Conservation (phyloP, 768 basidiomycete genomes). For the Strobilomyces confusus region DNA sequence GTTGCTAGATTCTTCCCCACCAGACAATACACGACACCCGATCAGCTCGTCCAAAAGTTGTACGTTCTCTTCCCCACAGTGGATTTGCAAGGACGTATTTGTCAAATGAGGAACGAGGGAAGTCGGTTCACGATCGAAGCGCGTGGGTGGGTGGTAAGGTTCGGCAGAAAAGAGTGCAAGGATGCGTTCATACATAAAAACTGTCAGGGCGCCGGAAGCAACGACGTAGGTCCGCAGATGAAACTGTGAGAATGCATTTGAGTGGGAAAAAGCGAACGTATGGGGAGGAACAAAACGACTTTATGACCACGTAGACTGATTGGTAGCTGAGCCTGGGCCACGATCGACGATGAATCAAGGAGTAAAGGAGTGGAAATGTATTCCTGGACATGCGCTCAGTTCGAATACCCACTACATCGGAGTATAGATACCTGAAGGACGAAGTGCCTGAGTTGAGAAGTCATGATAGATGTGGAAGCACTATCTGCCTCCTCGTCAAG, state of each 20-base stretch:
- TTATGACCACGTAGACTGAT: conserved; percentile 48
- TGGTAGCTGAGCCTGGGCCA: conserved; percentile 6
- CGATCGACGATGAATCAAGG: conserved; percentile 39
- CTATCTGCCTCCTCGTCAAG: conserved; percentile 46
- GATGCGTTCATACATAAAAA: conserved; percentile 79
- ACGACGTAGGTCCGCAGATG: conserved; percentile 90
- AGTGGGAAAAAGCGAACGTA: conserved; percentile 7
- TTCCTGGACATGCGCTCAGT: conserved; percentile 50
- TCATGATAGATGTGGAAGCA: conserved; percentile 53
- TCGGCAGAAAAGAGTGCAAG: conserved; percentile 84
- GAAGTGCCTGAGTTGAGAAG: conserved; percentile 90
- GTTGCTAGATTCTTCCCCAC: conserved; percentile 20
- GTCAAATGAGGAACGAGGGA: conserved; percentile 75
- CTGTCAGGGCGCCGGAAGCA: conserved; percentile 66
- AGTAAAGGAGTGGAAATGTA: conserved; percentile 78
- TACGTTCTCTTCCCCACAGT: conserved; percentile 65
- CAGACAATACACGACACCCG: conserved; percentile 53
- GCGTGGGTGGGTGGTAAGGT: conserved; percentile 54
- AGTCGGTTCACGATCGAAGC: conserved; percentile 24
- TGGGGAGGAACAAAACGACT: conserved; percentile 36
- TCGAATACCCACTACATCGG: conserved; percentile 1
- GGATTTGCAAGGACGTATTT: conserved; percentile 83
- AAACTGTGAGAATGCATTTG: conserved; percentile 51
- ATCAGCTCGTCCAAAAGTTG: conserved; percentile 76
- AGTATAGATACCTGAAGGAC: conserved; percentile 74